These are phyloP conservation scores for Venturia pyrina DNA, from an alignment of 2,329 filamentous ascomycete genomes.

Conservation along the genomic window DNA sequence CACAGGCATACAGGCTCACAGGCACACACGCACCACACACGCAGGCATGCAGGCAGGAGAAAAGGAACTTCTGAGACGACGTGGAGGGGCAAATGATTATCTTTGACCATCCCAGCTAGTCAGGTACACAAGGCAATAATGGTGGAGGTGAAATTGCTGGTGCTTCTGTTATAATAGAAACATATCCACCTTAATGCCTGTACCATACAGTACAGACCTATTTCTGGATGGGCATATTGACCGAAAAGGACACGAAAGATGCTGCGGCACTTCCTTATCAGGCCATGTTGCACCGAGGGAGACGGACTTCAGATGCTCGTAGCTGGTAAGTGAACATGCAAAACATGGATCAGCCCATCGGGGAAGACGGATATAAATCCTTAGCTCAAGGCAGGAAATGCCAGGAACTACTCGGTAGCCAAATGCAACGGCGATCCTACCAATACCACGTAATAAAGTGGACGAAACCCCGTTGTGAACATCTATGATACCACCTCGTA, in stretches of 20 bases:
- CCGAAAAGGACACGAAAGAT: neutral
- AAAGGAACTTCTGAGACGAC: too few species aligned
- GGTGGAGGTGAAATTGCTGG: neutral
- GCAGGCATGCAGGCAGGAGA: too few species aligned
- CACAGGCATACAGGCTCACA: too few species aligned
- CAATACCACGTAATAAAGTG: neutral
- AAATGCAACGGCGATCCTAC: neutral
- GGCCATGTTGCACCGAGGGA: neutral
- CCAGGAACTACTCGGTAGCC: neutral
- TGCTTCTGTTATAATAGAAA: neutral
- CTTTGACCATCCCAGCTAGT: neutral
- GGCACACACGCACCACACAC: too few species aligned
- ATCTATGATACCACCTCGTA: too few species aligned
- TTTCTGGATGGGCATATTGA: neutral
- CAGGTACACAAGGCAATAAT: neutral
- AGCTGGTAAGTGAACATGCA: neutral
- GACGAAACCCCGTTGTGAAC: too few species aligned
- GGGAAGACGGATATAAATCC: neutral
- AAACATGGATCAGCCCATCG: neutral
- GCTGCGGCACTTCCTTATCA: neutral
- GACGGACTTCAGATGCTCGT: neutral
- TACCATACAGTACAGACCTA: neutral
- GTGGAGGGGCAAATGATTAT: neutral
- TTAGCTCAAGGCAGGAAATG: neutral
- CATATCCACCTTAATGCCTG: neutral